phyloP scores from a whole-genome alignment of 345 rosid species.

The Iberis pinnata region DNA sequence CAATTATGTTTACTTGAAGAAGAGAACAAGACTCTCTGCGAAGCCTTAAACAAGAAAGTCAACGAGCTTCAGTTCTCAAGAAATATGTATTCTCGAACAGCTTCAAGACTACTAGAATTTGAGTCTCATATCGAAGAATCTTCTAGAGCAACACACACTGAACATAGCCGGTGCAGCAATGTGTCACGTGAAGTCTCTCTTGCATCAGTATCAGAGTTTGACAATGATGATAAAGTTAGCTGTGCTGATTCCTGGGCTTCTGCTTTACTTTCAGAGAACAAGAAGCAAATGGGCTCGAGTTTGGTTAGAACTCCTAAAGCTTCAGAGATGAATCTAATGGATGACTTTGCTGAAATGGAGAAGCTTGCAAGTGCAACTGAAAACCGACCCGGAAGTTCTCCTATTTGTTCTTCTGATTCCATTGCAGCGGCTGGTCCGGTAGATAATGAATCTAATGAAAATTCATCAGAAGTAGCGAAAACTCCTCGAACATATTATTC shows the following conservation, averaged over 20 bases:
- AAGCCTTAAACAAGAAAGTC: conserved; percentile 54
- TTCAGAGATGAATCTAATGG: conserved; percentile 78
- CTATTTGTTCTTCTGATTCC: conserved; percentile 25
- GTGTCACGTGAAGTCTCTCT: conserved; percentile 42
- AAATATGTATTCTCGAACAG: conserved; percentile 52
- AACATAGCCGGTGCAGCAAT: conserved; percentile 35
- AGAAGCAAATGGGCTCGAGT: conserved; percentile 40
- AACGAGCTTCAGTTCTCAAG: conserved; percentile 71
- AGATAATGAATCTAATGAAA: conserved; percentile 29
- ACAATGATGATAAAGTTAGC: conserved; percentile 61
- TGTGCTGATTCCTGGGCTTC: conserved; percentile 73
- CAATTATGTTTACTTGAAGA: conserved; percentile 61
- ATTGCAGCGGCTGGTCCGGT: conserved; percentile 30
- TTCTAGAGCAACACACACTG: conserved; percentile 37
- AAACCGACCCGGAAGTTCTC: conserved; percentile 37
- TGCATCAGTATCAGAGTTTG: conserved; percentile 60
- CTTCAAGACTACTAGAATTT: conserved; percentile 51
- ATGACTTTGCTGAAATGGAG: conserved; percentile 97
- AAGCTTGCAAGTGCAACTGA: conserved; percentile 46
- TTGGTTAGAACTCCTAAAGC: conserved; percentile 45
- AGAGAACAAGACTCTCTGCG: conserved; percentile 71
- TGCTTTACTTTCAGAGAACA: conserved; percentile 61
- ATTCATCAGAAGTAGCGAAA: conserved; percentile 31
- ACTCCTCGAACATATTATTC: conserved; percentile 27
- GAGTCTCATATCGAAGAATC: conserved; percentile 57